phyloP scores from a whole-genome alignment of 495 filamentous ascomycete species.

The Podospora pseudocomata region DNA sequence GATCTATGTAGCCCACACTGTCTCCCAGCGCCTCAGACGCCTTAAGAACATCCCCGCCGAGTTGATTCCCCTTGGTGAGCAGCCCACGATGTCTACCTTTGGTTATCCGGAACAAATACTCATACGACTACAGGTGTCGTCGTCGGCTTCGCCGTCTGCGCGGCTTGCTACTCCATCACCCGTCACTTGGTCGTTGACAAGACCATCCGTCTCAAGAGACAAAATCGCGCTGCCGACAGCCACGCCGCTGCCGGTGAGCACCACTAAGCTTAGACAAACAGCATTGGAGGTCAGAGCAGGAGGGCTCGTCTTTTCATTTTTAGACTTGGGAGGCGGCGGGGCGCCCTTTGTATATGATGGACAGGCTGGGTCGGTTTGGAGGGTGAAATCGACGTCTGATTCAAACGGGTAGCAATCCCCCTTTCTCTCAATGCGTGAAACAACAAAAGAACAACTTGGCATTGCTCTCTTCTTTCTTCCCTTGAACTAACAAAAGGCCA shows the following conservation, averaged over 20 bases:
- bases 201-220: conserved; percentile 73
- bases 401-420: conserved; percentile 2
- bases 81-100: conserved; percentile 4
- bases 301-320: not conserved
- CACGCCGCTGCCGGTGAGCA: conserved; percentile 23
- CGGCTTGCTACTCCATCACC: conserved; percentile 72
- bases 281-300: conserved; percentile 18
- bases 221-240: conserved; percentile 45
- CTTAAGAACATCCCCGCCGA: conserved; percentile 88
- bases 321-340: conserved; percentile 13
- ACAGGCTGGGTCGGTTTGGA: not conserved
- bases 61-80: conserved; percentile 89
- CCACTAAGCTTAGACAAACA: conserved; percentile 29
- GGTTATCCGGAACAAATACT: not conserved
- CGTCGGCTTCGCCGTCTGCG: conserved; percentile 61
- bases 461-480: conserved; percentile 7
- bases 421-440: conserved; percentile 11
- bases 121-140: conserved; percentile 64
- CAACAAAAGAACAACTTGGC: conserved; percentile 8
- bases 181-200: conserved; percentile 86
- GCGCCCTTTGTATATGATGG: conserved; percentile 27
- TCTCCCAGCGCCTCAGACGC: conserved; percentile 86
- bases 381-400: conserved; percentile 15
- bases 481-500: conserved; percentile 15
- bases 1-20: conserved; percentile 72